Percentiles rank a stretch among this genome's conserved stretches.
These are phyloP conservation scores for Dryadomyces quercivorus DNA, from an alignment of 2,329 filamentous ascomycete genomes.

Conservation along the genomic window DNA sequence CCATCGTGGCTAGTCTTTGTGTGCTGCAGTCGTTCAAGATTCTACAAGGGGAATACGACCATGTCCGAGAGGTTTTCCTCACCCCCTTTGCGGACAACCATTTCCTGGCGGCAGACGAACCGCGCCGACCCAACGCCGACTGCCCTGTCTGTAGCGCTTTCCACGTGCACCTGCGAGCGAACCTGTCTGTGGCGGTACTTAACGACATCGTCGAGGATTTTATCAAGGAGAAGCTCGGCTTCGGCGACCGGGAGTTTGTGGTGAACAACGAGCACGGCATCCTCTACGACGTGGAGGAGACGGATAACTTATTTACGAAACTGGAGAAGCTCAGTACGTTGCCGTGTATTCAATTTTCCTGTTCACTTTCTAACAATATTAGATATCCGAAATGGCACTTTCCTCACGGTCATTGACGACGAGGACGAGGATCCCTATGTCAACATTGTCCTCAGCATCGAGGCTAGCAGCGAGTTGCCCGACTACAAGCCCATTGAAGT, in stretches of 20 bases:
- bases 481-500: slow-evolving; percentile 43
- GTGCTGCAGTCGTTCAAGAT: slow-evolving; percentile 91
- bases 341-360: background rate
- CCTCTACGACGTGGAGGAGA: slow-evolving; percentile 84
- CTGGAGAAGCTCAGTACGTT: slow-evolving; percentile 58
- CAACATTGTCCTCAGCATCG: slow-evolving; percentile 64
- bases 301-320: slow-evolving; percentile 72
- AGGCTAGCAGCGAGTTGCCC: slow-evolving; percentile 36
- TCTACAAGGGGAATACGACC: slow-evolving; percentile 55
- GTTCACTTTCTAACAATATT: background rate
- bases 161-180: slow-evolving; percentile 53
- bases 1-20: slow-evolving; percentile 85
- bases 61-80: slow-evolving; percentile 75
- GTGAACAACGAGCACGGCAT: slow-evolving; percentile 62
- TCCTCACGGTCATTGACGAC: slow-evolving; percentile 76
- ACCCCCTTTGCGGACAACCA: slow-evolving; percentile 51
- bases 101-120: slow-evolving; percentile 44
- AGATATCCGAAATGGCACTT: slow-evolving; percentile 60
- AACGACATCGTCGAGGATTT: slow-evolving; percentile 68
- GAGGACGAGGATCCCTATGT: slow-evolving; percentile 64
- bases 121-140: slow-evolving; percentile 58
- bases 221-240: slow-evolving; percentile 58
- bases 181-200: slow-evolving; percentile 61
- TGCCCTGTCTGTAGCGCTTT: slow-evolving; percentile 76
- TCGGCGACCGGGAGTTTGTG: slow-evolving; percentile 61